phyloP scores from a whole-genome alignment of 768 basidiomycete species.

The Clitopilus hobsonii region DNA sequence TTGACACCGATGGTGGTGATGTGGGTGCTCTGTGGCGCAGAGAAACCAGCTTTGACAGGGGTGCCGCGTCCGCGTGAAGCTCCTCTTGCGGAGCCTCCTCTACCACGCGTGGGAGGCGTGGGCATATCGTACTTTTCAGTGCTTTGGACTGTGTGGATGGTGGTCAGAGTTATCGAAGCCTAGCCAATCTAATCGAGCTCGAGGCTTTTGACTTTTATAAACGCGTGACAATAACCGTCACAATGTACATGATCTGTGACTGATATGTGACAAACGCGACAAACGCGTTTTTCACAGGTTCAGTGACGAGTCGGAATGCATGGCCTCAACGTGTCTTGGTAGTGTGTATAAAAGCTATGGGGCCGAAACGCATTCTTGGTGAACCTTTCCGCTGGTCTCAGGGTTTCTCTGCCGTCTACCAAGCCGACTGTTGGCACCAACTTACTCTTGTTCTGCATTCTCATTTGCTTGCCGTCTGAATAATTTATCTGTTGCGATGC shows the following conservation, averaged over 20 bases:
- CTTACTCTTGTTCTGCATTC: background rate
- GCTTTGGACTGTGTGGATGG: background rate
- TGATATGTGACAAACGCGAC: background rate
- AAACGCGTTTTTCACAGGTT: background rate
- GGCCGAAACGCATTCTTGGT: too few species aligned
- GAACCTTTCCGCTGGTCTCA: too few species aligned
- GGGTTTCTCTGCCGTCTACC: too few species aligned
- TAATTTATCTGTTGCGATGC: slow-evolving; percentile 16
- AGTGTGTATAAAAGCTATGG: background rate
- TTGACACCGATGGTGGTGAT: slow-evolving; percentile 57
- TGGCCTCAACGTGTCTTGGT: background rate
- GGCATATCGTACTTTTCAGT: slow-evolving; percentile 27
- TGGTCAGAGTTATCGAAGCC: slow-evolving; percentile 13
- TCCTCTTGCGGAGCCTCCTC: slow-evolving; percentile 22
- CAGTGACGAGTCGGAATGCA: background rate
- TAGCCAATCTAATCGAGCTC: slow-evolving; percentile 8
- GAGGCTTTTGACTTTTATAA: slow-evolving; percentile 7
- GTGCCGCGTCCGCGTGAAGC: slow-evolving; percentile 29
- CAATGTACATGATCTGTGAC: slow-evolving; percentile 9
- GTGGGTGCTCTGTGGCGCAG: slow-evolving; percentile 27
- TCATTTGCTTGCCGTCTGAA: too few species aligned
- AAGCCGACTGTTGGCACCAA: too few species aligned
- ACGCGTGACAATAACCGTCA: slow-evolving; percentile 9
- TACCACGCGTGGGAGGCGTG: slow-evolving; percentile 26
- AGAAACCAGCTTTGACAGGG: slow-evolving; percentile 21